Evolutionary conservation across 164 flowering plant genomes (phyloP), one percentile per base, ranked within the genome.

Genomic region (Aristolochia contorta): DNA sequence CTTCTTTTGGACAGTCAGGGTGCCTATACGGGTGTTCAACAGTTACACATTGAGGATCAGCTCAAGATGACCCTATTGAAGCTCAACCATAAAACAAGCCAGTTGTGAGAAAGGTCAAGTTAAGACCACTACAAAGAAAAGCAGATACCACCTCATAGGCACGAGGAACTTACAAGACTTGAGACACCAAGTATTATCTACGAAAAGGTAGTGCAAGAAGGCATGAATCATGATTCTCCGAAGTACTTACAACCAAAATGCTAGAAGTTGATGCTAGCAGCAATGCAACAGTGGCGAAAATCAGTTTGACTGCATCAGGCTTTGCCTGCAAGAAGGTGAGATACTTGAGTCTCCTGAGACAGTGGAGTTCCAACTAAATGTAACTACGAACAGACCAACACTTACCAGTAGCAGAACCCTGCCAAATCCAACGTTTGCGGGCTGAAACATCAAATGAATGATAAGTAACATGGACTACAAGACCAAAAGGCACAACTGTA

Each of bases 321-420:
- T 79, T 85, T 56, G 96, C 96, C 96, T 87, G 79, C 32, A 69
- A 75, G 58, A 27, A 48, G 61, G 16, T 20, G 57, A 0, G 54
- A n/a, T 51, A 58, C 48, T 46, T 45, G 21, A 66, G 22, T 13
- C 32, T 16, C 45, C 54, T 59, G 15, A 23, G n/a, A 46, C 54
- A 30, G 30, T 47, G 46, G 6, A 37, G 12, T 12, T 3, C 22
- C 15, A 56, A 16, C 13, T 12, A 30, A 20, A 47, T 20, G 15
- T 25, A 33, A 60, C 32, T 21, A 25, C 43, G n/a, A 61, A 13
- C 52, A 57, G 43, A 16, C 20, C 23, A 12, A 4, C 8, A 74
- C 87, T 83, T 80, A 89, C 98, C 71, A 89, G 86, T 54, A 78
- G 64, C 60, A 89, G 58, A 10, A 93, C 87, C 70, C 98, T 80